Evolutionary conservation across 192 early-diverging fungal genomes (phyloP).

Genomic region (Diversispora epigaea): DNA sequence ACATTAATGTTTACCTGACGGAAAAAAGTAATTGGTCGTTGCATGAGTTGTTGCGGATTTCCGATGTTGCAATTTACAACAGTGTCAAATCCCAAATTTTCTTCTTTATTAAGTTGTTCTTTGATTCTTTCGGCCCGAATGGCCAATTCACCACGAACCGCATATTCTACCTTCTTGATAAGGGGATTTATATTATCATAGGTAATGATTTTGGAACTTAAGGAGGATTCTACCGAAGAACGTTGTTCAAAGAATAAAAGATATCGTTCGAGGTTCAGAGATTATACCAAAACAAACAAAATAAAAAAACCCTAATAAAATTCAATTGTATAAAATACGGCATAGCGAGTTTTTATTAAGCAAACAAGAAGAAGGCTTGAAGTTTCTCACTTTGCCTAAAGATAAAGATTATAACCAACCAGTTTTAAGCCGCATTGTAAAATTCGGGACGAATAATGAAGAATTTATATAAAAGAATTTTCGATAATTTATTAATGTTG

Average conservation of each 20-base stretch:
- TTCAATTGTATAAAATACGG: no score
- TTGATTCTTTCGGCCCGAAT: conserved; percentile 87
- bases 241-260: not conserved
- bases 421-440: no score
- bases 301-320: not conserved
- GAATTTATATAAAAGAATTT: no score
- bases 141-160: conserved; percentile 92
- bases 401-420: no score
- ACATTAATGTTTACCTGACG: conserved; percentile 65
- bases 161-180: conserved; percentile 82
- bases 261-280: not conserved
- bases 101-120: conserved; percentile 40
- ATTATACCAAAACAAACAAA: not conserved
- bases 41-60: conserved; percentile 45
- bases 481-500: no score
- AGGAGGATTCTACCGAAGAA: not conserved
- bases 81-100: conserved; percentile 33
- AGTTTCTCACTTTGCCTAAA: no score
- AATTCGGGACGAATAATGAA: no score
- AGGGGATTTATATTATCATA: conserved; percentile 70
- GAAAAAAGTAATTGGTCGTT: conserved; percentile 93
- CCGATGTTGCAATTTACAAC: conserved; percentile 49
- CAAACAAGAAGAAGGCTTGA: no score
- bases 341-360: no score
- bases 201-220: conserved; percentile 60